Evolutionary conservation across 2,329 filamentous ascomycete species (phyloP), one percentile per base, ranked within the genome.

Genomic region (Apiospora saccharicola): DNA sequence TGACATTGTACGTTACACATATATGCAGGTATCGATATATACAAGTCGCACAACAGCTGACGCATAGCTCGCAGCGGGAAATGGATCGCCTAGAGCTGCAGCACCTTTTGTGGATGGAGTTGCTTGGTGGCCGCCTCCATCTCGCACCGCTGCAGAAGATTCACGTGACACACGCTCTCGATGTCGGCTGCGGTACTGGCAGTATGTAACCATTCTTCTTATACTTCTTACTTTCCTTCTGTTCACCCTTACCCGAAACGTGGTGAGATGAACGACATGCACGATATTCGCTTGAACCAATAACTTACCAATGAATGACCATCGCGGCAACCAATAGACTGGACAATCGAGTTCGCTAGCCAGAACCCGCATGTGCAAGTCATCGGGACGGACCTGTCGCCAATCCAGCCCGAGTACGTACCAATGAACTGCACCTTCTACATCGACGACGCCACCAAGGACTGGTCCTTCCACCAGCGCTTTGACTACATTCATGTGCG

Each of bases 381-480:
- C 26, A 57, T 76, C 30, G 75, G 75, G n/a, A 75, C 73, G 12
- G 75, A 76, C 67, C 71, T 76, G 49, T 72, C 70, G 16, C 75
- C 75, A 4, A 76, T 76, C 68, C 75, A 76, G 71, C 75, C 75
- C 37, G 73, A 75, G 24, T 76, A 72, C 46, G 70, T 75, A 24
- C 75, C 75, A 41, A 43, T 71, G 53, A 76, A 76, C 68, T 75
- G 74, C 71, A 72, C 72, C 19, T 76, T 75, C 46, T 69, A 75
- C 53, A 74, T 76, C 69, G 90, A 91, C 78, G 89, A 92, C 76
- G 86, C 88, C 30, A 77, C 82, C 75, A 79, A 79, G 67, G 78
- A 78, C 0, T 74, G 73, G 57, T 84, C 87, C 76, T 77, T 76
- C 19, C 85, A 85, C 75, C 72, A 75, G 68, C 73, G 75, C 67